Base-by-base conservation (phyloP, 352 stramenopile genomes). In the Globisporangium apiculatum region DNA sequence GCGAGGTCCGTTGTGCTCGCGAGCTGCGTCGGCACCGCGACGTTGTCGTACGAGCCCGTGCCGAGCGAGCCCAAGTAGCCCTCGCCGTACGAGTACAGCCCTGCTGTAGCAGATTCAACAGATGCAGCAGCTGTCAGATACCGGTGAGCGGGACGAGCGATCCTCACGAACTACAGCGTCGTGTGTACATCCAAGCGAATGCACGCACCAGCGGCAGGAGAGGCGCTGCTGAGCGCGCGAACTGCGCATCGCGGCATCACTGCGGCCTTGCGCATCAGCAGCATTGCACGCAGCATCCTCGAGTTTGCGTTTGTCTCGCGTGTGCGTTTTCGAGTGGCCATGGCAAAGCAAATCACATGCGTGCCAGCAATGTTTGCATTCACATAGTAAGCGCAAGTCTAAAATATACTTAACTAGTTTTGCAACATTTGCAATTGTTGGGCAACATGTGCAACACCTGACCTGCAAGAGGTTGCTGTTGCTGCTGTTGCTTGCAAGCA, bases 31-130 rank as follows among this genome's bases (percentile, higher is more conserved):
- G 81, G 83, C 9, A 53, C 48, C 15, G 57, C 55, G 10, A 91
- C 71, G 57, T 75, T 68, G 10, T 81, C 73, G 60, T 90, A 94
- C 43, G 60, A 71, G 11, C 80, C 82, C 1, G 78, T 87, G 51
- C 84, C 84, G 31, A 94, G 65, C 37, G 80, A 75, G 43, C 84
- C 84, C 36, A 94, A 60, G 52, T 86, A 92, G 37, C 84, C 84
- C 52, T 90, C 79, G 11, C 84, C 84, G 47, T 90, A 94, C 24
- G 82, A 92, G 37, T 79, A 83, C 18, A 94, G 38, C n/a, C 68
- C 60, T 41, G 64, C 69, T 74, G 53, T 17, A 66, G 15, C 17
- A 12, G n/a, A 8, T 5, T 8, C 12, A 48, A 48, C 18, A 24
- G 18, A 24, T 24, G 18, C 18, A 35, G 45, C 17, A 24, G 0